A percentile compares a stretch with the other conserved stretches of the same genome.
phyloP scores from a whole-genome alignment of 2,329 filamentous ascomycete species.

The Ceratocystis huliohia region DNA sequence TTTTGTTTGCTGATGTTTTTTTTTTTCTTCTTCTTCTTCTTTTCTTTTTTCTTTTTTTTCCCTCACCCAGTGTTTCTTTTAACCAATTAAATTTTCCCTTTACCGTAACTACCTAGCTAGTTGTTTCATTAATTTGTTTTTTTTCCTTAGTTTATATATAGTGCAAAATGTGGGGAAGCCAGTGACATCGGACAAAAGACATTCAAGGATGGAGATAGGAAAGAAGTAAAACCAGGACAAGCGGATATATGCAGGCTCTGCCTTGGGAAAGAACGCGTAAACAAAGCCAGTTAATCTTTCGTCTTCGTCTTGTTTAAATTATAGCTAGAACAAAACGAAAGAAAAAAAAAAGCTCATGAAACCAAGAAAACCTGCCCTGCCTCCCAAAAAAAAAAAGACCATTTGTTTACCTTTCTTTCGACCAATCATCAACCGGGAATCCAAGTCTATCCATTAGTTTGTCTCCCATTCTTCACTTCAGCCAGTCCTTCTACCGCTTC shows the following conservation, averaged over 20 bases:
- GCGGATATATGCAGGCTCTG: no score
- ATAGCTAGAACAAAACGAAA: constrained; percentile 8
- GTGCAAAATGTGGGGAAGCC: no score
- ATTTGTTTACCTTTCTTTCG: not conserved
- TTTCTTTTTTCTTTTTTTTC: not conserved
- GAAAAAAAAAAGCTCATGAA: not conserved
- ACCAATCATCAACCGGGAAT: not conserved
- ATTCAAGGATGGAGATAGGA: not conserved
- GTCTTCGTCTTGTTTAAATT: not conserved
- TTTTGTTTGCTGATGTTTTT: not conserved
- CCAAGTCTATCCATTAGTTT: not conserved
- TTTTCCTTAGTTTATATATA: no score
- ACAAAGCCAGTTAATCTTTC: not conserved
- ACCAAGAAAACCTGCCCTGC: not conserved
- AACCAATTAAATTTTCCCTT: no score
- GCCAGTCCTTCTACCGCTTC: constrained; percentile 10
- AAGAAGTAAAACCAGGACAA: not conserved
- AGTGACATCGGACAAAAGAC: no score
- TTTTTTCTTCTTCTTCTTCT: not conserved
- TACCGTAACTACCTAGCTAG: no score
- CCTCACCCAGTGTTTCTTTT: not conserved
- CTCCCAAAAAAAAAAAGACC: not conserved
- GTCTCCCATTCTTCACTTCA: not conserved
- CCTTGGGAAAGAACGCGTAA: constrained; percentile 14
- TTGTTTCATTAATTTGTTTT: no score